These are phyloP conservation scores for Xerocomellus amylosporus DNA, from an alignment of 768 basidiomycete species.

Conservation along the genomic window DNA sequence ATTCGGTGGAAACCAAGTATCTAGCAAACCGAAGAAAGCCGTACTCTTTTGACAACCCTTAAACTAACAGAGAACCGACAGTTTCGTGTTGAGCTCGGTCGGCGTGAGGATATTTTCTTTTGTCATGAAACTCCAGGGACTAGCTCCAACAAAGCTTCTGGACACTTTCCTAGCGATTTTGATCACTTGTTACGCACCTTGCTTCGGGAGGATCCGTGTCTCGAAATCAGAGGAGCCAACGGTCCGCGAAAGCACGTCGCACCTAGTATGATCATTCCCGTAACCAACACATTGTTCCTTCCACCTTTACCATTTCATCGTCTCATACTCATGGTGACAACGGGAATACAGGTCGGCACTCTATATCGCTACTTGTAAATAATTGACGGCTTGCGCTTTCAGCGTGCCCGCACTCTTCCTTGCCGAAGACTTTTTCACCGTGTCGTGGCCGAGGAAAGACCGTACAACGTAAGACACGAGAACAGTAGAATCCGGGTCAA, in stretches of 20 bases:
- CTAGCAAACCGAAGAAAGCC: slow-evolving; percentile 41
- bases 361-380: background rate
- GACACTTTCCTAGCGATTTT: background rate
- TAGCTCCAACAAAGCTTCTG: background rate
- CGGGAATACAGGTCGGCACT: background rate
- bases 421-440: background rate
- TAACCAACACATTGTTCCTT: background rate
- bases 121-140: background rate
- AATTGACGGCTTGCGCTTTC: background rate
- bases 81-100: background rate
- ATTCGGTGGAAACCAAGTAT: slow-evolving; percentile 28
- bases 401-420: slow-evolving; percentile 37
- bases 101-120: background rate
- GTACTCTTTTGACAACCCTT: slow-evolving; percentile 41
- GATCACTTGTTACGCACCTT: background rate
- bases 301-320: background rate
- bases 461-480: background rate
- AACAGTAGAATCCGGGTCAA: background rate
- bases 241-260: background rate
- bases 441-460: no score
- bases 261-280: background rate
- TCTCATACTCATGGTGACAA: background rate
- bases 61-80: background rate
- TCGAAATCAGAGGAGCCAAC: background rate
- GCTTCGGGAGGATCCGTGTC: background rate